Base-by-base conservation (phyloP, 2,329 filamentous ascomycete genomes). In the Fusarium pseudocircinatum region DNA sequence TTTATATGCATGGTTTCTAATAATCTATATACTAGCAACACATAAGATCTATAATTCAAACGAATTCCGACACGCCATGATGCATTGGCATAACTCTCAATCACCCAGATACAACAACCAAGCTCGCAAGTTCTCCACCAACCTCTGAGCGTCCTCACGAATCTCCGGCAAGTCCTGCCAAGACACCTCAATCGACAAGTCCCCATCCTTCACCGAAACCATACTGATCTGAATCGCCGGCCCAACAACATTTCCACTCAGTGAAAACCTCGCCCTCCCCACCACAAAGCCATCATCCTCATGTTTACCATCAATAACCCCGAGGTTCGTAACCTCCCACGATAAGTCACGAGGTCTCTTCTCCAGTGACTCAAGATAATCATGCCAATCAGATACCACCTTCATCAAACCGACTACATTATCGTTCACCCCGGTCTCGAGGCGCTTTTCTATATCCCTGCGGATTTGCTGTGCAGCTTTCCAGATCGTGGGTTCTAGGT, bases 151-250 rank as follows among this genome's bases (percentile, higher is more conserved):
- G 20, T 44, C 47, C 2, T 37, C 32, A 26, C 54, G 30, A 9
- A 68, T 26, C 6, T 63, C 63, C 1, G 46, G 32, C 26, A 68
- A 34, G 4, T 24, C 65, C n/a, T 68, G 65, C 65, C 65, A 68
- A 1, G 63, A 54, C 2, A 68, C 0, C 16, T 68, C 65, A 16
- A 63, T n/a, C 5, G 36, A 32, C 14, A 68, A 22, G 7, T 53
- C 24, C 0, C 56, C 56, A 4, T 24, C 56, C 22, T 44, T 68
- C 0, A 49, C 56, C 0, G 63, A 68, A 4, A 42, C 32, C 26
- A 42, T n/a, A 15, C 20, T 28, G 0, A 68, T 62, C 42, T 54
- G 30, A 28, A 68, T 68, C 12, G 64, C 64, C 1, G 65, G 56
- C 5, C 63, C 63, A 7, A 58, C 20, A 5, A 68, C 42, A 14